Evolutionary conservation across 352 stramenopile species (phyloP), one percentile per base, ranked within the genome.

Genomic region (Phytophthora pseudosyringae): DNA sequence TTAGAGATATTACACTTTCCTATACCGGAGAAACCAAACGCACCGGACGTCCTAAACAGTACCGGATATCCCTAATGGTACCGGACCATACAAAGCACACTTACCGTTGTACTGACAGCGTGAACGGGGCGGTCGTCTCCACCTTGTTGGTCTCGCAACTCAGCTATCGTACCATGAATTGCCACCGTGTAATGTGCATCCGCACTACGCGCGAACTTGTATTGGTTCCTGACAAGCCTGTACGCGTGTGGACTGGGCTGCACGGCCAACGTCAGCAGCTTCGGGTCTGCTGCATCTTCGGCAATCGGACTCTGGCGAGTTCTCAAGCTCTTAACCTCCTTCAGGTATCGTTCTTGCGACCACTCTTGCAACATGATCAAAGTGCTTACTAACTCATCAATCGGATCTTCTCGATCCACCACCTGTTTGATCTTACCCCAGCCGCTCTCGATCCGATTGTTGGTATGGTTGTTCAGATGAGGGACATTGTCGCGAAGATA

Each of bases 301-400:
- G n/a, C n/a, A n/a, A n/a, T n/a, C 3, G 51, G 51, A 7, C 45
- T 57, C 52, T 55, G 31, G 0, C 51, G 51, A 0, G 60, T 64
- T 11, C 39, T 45, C 7, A 59, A 41, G 29, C 18, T 15, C 13
- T 12, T 16, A 21, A 49, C 58, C 38, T 63, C 51, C 10, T 57
- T 54, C 39, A 69, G 18, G n/a, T 64, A 69, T 6, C 21, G 3
- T 11, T 64, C 61, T 12, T 69, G 8, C 0, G 46, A 21, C 40
- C 39, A 60, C 25, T 69, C 61, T n/a, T 59, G 61, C 1, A 69
- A 31, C 31, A 35, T 35, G 13, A 41, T 41, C 6, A 41, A n/a
- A 5, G 38, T 25, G 9, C 13, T n/a, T 11, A 44, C 3, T 25
- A 44, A 8, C 5, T 44, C 15, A 15, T 44, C 38, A 44, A 44